These are phyloP conservation scores for Pulchroboletus neoregius DNA, from an alignment of 1,284 basidiomycete species.

Conservation along the genomic window DNA sequence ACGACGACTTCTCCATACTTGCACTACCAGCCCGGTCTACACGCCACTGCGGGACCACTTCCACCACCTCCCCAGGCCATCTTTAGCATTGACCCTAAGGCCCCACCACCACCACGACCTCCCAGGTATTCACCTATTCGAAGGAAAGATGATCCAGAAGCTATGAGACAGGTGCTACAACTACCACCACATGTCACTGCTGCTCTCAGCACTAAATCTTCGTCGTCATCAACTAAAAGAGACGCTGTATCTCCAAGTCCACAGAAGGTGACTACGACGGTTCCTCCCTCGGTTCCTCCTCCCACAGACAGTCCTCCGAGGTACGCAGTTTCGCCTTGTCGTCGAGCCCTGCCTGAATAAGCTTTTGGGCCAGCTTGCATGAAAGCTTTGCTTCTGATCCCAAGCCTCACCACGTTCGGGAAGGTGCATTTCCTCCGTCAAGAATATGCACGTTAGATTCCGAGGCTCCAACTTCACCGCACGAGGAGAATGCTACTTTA, in stretches of 20 bases:
- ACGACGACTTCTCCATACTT: constrained; percentile 42
- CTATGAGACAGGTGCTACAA: constrained; percentile 53
- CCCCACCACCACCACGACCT: constrained; percentile 60
- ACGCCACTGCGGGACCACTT: constrained; percentile 67
- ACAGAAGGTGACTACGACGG: background rate
- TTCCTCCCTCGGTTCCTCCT: constrained; percentile 1
- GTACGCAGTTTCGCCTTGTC: constrained; percentile 16
- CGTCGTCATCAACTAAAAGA: constrained; percentile 10
- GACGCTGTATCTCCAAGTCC: constrained; percentile 3
- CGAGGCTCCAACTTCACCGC: constrained; percentile 19
- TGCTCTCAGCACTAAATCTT: constrained; percentile 34
- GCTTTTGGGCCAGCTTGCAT: constrained; percentile 11
- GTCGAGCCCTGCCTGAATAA: background rate
- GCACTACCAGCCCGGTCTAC: constrained; percentile 61
- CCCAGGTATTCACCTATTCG: constrained; percentile 56
- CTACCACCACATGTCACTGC: constrained; percentile 52
- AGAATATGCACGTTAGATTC: constrained; percentile 36
- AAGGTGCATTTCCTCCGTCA: constrained; percentile 64
- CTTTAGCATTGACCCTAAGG: constrained; percentile 42
- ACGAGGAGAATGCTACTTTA: constrained; percentile 12
- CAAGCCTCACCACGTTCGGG: constrained; percentile 51
- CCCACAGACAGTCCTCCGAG: constrained; percentile 18
- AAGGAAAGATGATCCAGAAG: constrained; percentile 45
- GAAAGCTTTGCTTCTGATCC: constrained; percentile 19
- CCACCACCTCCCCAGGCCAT: constrained; percentile 60